Base-by-base conservation (phyloP, 768 basidiomycete species). In the Coprinopsis sp. region DNA sequence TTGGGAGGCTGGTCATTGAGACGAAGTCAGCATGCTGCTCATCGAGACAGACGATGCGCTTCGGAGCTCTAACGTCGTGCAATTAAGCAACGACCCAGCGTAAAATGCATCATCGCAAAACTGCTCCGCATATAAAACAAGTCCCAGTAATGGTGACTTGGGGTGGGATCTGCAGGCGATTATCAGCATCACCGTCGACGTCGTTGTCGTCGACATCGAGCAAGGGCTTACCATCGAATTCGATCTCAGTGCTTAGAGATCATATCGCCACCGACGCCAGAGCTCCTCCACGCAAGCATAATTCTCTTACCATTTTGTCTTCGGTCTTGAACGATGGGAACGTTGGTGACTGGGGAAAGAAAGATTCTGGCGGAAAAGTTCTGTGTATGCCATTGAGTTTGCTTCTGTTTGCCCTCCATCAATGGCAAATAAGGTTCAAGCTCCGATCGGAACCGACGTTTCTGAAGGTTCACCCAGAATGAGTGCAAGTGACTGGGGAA, bases 1-100 rank as follows among this genome's bases (percentile, higher is more conserved):
- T 85, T 85, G 67, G 84, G 82, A 64, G 84, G 84, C 88, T 90
- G 87, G 87, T 90, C 87, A 90, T 90, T 78, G 88, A 90, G 87
- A 83, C 85, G 84, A 82, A 63, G 66, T 73, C 62, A 76, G 70
- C 73, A 67, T 67, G 45, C 57, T 59, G 55, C 51, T 47, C 44
- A 51, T 54, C 52, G 60, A 56, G 55, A 55, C 51, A 53, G 55
- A 57, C 63, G 63, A 60, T 65, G 66, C 64, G 67, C 70, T 65
- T 72, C 74, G 75, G 77, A 78, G 77, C 76, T 76, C 73, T 74
- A 76, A 65, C 63, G 72, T 67, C 65, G 57, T 66, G 62, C 64
- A 56, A 43, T 38, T 37, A 46, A 56, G 46, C 59, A 61, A 62
- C 57, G 57, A 62, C 68, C 65, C 70, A 70, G 69, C 67, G 66